Conservation (phyloP, 352 stramenopile species). For the Phytopythium oedochilum region DNA sequence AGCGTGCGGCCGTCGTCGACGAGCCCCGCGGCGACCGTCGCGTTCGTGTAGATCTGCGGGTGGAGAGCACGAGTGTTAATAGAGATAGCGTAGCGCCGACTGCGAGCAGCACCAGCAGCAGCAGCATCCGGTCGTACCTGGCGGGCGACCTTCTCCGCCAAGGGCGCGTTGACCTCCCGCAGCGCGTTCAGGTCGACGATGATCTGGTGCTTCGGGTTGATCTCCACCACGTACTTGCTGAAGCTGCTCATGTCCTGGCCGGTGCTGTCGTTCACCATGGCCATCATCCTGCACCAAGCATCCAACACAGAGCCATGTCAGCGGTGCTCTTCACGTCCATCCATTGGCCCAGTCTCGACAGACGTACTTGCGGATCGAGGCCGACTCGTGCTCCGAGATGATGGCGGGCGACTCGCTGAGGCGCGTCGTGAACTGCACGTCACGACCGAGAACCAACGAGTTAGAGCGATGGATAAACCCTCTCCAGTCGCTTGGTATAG, state of each 20-base stretch:
- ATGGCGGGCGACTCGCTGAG: slow-evolving; percentile 97
- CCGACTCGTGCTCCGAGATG: slow-evolving; percentile 98
- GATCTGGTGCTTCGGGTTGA: slow-evolving; percentile 98
- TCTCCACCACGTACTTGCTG: slow-evolving; percentile 96
- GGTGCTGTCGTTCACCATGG: slow-evolving; percentile 92
- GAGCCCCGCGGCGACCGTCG: slow-evolving; percentile 96
- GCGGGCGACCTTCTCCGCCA: slow-evolving; percentile 81
- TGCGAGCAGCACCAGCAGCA: too few species aligned
- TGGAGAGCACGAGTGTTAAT: slow-evolving; percentile 12
- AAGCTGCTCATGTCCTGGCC: slow-evolving; percentile 45
- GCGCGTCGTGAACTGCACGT: slow-evolving; percentile 75
- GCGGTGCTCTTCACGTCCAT: not conserved
- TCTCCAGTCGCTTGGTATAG: not conserved
- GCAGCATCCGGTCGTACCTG: slow-evolving; percentile 33
- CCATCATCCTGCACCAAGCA: slow-evolving; percentile 92
- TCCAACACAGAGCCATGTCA: slow-evolving; percentile 6
- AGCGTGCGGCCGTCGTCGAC: slow-evolving; percentile 97
- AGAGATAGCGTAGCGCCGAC: slow-evolving; percentile 1
- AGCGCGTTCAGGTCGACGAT: slow-evolving; percentile 92
- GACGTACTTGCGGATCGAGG: slow-evolving; percentile 90
- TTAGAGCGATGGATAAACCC: not conserved
- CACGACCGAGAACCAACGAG: slow-evolving; percentile 3
- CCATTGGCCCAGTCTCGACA: too few species aligned
- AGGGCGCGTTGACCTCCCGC: slow-evolving; percentile 73
- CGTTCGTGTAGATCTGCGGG: slow-evolving; percentile 98